Percentiles rank a stretch among this genome's conserved stretches.
Evolutionary conservation across 495 filamentous ascomycete genomes (phyloP).

Genomic region (Aspergillus nanangensis): DNA sequence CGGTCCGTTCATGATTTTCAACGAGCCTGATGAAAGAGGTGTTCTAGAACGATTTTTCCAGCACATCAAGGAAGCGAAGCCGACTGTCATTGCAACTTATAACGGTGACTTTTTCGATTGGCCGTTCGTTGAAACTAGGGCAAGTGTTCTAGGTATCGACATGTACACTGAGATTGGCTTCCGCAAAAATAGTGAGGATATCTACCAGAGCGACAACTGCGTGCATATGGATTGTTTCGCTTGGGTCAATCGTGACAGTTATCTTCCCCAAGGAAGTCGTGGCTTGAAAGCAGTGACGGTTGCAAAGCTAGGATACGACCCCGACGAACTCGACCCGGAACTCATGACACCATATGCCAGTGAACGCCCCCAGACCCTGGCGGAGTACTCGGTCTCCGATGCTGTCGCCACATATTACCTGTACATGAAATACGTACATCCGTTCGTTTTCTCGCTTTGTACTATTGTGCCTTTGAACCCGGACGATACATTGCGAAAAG

Average conservation of each 20-base stretch:
- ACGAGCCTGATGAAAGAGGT: constrained; percentile 88
- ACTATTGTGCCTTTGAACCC: constrained; percentile 92
- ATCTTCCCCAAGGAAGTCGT: constrained; percentile 94
- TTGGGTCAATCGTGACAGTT: constrained; percentile 98
- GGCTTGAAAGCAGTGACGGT: constrained; percentile 97
- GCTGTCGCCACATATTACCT: constrained; percentile 98
- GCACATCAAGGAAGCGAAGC: constrained; percentile 90
- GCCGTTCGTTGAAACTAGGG: constrained; percentile 94
- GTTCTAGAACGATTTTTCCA: constrained; percentile 90
- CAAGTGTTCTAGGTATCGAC: constrained; percentile 92
- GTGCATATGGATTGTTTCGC: constrained; percentile 99
- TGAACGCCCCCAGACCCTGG: constrained; percentile 87
- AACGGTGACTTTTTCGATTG: constrained; percentile 99
- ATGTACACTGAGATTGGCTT: constrained; percentile 99
- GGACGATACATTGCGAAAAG: constrained; percentile 89
- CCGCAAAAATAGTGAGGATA: constrained; percentile 88
- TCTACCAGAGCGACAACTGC: constrained; percentile 91
- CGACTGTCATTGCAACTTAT: constrained; percentile 97
- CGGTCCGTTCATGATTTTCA: constrained; percentile 94
- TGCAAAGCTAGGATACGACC: constrained; percentile 96
- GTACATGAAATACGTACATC: constrained; percentile 99
- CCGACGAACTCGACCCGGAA: constrained; percentile 95
- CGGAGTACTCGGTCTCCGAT: constrained; percentile 98
- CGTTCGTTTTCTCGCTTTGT: constrained; percentile 97
- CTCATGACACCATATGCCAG: constrained; percentile 94